Conservation (phyloP, 2,329 filamentous ascomycete genomes). For the Gyromitra esculenta region DNA sequence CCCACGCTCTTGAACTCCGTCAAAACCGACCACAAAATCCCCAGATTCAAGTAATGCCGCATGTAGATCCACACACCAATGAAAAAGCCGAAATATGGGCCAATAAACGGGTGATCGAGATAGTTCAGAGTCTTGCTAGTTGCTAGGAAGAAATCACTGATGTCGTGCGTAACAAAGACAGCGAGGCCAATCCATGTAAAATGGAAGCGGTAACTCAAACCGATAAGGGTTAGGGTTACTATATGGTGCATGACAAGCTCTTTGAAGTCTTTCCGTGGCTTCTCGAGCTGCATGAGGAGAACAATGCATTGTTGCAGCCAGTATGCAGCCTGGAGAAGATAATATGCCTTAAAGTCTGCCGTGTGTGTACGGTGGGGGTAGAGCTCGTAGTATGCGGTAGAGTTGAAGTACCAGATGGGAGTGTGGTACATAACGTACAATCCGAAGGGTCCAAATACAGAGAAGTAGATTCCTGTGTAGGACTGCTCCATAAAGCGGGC, state of each 20-base stretch:
- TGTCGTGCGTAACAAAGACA: slow-evolving; percentile 93
- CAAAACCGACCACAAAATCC: slow-evolving; percentile 78
- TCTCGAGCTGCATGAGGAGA: slow-evolving; percentile 84
- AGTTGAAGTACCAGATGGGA: slow-evolving; percentile 97
- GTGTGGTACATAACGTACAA: slow-evolving; percentile 90
- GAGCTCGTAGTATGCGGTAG: slow-evolving; percentile 84
- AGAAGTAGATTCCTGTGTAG: slow-evolving; percentile 93
- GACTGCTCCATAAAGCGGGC: slow-evolving; percentile 94
- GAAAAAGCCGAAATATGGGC: slow-evolving; percentile 85
- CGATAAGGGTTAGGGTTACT: slow-evolving; percentile 85
- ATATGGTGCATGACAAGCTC: slow-evolving; percentile 92
- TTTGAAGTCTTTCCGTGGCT: slow-evolving; percentile 93
- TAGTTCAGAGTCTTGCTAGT: slow-evolving; percentile 94
- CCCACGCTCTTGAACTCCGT: slow-evolving; percentile 79
- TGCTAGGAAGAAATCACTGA: slow-evolving; percentile 96
- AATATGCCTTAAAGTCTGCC: slow-evolving; percentile 90
- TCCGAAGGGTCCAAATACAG: slow-evolving; percentile 80
- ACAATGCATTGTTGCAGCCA: slow-evolving; percentile 96
- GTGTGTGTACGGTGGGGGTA: slow-evolving; percentile 87
- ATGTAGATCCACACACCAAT: slow-evolving; percentile 87
- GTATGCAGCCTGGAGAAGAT: slow-evolving; percentile 91
- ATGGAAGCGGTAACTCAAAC: slow-evolving; percentile 90
- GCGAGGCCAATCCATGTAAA: slow-evolving; percentile 94
- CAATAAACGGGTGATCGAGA: slow-evolving; percentile 79
- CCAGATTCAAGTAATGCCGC: slow-evolving; percentile 83